A percentile compares a stretch with the other conserved stretches of the same genome.
Evolutionary conservation across 331 rosid species (phyloP).

Genomic region (Erythrophleum ivorense): DNA sequence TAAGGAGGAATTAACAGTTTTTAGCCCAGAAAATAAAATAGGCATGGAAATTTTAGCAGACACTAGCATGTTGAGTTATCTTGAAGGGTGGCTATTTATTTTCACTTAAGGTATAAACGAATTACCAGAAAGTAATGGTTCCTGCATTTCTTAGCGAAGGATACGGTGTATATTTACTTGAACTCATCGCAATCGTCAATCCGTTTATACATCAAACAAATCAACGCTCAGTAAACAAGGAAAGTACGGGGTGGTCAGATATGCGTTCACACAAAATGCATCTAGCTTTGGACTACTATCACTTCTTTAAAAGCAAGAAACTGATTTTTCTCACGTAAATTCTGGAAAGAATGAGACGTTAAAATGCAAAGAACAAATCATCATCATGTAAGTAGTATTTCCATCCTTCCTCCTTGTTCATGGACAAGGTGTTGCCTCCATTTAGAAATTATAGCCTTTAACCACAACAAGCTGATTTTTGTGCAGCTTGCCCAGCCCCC

Average conservation of each 20-base stretch:
- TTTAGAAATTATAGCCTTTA: slow-evolving; percentile 41
- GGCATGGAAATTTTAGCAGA: neutral
- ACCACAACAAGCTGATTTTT: slow-evolving; percentile 81
- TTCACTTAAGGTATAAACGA: neutral
- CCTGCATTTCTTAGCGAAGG: neutral
- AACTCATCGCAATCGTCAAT: slow-evolving; percentile 12
- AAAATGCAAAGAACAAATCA: slow-evolving; percentile 46
- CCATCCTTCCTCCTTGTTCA: slow-evolving; percentile 30
- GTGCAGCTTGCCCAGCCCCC: slow-evolving; percentile 56
- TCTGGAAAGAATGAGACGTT: slow-evolving; percentile 39
- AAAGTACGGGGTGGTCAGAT: slow-evolving; percentile 24
- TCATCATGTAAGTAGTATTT: slow-evolving; percentile 44
- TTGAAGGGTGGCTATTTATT: neutral
- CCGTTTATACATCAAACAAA: slow-evolving; percentile 31
- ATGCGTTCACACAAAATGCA: slow-evolving; percentile 40
- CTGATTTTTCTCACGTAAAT: slow-evolving; percentile 41
- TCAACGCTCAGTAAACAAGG: slow-evolving; percentile 12
- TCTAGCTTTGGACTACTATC: slow-evolving; percentile 34
- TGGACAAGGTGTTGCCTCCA: slow-evolving; percentile 26
- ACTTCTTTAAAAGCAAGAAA: slow-evolving; percentile 35
- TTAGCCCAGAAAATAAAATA: neutral
- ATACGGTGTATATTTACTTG: neutral
- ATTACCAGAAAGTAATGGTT: too few species aligned
- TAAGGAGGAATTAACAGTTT: neutral
- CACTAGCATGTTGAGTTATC: neutral